These are phyloP conservation scores for Candida peoriensis DNA, from an alignment of 805 yeast genomes.

Conservation along the genomic window DNA sequence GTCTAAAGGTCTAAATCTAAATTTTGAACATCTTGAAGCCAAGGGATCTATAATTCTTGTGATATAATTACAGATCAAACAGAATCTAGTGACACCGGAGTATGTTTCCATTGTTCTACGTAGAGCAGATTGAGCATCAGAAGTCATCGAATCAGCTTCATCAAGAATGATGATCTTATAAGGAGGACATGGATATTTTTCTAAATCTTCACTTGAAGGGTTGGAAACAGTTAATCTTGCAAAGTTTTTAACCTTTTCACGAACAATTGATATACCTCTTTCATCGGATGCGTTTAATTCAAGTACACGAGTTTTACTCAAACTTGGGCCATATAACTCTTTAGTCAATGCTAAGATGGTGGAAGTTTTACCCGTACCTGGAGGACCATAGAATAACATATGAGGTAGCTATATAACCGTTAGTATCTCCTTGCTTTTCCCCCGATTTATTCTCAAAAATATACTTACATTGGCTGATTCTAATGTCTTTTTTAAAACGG, in stretches of 20 bases:
- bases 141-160: slow-evolving; percentile 97
- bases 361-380: slow-evolving; percentile 91
- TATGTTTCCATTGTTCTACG: slow-evolving; percentile 94
- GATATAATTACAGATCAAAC: slow-evolving; percentile 92
- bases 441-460: too few species aligned
- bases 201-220: slow-evolving; percentile 63
- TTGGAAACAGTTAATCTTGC: slow-evolving; percentile 83
- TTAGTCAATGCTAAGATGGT: slow-evolving; percentile 80
- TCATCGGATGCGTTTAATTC: slow-evolving; percentile 90
- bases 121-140: slow-evolving; percentile 92
- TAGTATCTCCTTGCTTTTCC: too few species aligned
- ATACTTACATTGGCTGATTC: slow-evolving; percentile 75
- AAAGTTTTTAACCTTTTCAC: slow-evolving; percentile 80
- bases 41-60: slow-evolving; percentile 95
- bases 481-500: slow-evolving; percentile 73
- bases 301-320: slow-evolving; percentile 65
- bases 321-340: slow-evolving; percentile 69
- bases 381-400: slow-evolving; percentile 89
- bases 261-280: slow-evolving; percentile 82
- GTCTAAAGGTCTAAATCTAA: slow-evolving; percentile 79
- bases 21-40: slow-evolving; percentile 94
- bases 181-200: slow-evolving; percentile 91
- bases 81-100: slow-evolving; percentile 86
- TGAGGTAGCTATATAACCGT: too few species aligned
- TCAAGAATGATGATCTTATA: slow-evolving; percentile 88